A percentile compares a stretch with the other conserved stretches of the same genome.
These are phyloP conservation scores for Ceratobasidium sp. DNA, from an alignment of 1,284 basidiomycete genomes.

Conservation along the genomic window DNA sequence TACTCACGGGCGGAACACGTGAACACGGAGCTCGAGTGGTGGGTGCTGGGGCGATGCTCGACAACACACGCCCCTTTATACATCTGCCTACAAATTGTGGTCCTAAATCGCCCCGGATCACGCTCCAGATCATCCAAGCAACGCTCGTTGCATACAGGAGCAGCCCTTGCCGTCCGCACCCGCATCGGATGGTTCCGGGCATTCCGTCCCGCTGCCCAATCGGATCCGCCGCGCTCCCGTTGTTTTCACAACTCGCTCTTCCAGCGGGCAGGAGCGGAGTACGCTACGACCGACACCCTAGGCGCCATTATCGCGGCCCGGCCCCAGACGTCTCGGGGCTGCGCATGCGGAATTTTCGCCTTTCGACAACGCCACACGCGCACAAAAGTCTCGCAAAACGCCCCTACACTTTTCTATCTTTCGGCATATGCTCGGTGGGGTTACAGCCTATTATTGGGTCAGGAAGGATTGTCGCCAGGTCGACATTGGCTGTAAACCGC, in stretches of 20 bases:
- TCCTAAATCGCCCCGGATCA: slow-evolving; percentile 24
- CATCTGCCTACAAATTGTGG: neutral
- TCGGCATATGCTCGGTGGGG: neutral
- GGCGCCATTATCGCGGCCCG: neutral
- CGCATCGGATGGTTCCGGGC: neutral
- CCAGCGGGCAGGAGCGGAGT: slow-evolving; percentile 21
- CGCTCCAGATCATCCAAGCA: slow-evolving; percentile 13
- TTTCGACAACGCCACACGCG: neutral
- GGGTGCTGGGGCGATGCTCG: neutral
- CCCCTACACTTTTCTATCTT: neutral
- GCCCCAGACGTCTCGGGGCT: neutral
- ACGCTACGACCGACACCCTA: neutral
- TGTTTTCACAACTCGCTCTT: neutral
- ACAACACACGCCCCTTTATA: slow-evolving; percentile 16
- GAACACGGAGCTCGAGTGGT: slow-evolving; percentile 29
- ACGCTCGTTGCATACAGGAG: neutral
- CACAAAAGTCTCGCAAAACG: neutral
- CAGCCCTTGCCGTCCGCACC: neutral
- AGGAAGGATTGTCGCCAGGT: neutral
- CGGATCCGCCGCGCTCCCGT: neutral
- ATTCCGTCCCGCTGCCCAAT: neutral
- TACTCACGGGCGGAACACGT: slow-evolving; percentile 33
- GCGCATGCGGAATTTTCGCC: slow-evolving; percentile 7
- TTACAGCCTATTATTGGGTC: neutral
- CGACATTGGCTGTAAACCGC: neutral